Base-by-base conservation (phyloP, 1,284 basidiomycete species). In the Trichosporon asahii region DNA sequence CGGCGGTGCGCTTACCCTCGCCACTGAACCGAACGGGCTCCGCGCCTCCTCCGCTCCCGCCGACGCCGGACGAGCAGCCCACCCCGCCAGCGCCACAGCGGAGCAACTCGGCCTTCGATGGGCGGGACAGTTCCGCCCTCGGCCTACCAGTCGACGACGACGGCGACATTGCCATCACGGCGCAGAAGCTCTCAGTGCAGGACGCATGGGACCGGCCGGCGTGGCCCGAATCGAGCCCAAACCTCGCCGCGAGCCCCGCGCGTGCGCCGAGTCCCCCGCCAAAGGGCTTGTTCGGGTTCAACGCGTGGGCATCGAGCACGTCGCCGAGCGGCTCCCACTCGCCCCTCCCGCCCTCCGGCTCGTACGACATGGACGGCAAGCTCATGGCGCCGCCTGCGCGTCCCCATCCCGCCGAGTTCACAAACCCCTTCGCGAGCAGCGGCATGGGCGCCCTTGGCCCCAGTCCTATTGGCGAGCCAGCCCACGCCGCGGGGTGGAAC, bases 341-440 rank as follows among this genome's bases (percentile, higher is more conserved):
- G 15, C 57, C 76, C 1, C 27, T 49, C 21, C 33, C 60, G 11
- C 31, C 65, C 1, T 57, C 69, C 0, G 70, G 68, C 9, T 70
- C 71, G 23, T 74, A 66, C n/a, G 61, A 31, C 65, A 27, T 65
- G 18, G 44, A 57, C 31, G 72, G 74, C 0, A 33, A 69, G 37
- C 71, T 74, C 12, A 69, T 70, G 4, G 81, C 81, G 18, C 81
- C 81, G 6, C 81, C 81, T 6, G 81, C 81, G 12, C 70, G 80
- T 66, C 80, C 81, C 0, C 81, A 82, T 71, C 81, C 81, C 5
- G 68, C 78, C 7, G 79, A 79, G 64, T 71, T 80, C 23, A 66
- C 72, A 4, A 70, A 73, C 31, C 67, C 69, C 44, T 70, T 70
- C 44, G 68, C 68, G 27, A 31, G 33, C 25, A 21, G 23, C 9